These are phyloP conservation scores for Plasmopara halstedii DNA, from an alignment of 352 stramenopile genomes.

Conservation along the genomic window DNA sequence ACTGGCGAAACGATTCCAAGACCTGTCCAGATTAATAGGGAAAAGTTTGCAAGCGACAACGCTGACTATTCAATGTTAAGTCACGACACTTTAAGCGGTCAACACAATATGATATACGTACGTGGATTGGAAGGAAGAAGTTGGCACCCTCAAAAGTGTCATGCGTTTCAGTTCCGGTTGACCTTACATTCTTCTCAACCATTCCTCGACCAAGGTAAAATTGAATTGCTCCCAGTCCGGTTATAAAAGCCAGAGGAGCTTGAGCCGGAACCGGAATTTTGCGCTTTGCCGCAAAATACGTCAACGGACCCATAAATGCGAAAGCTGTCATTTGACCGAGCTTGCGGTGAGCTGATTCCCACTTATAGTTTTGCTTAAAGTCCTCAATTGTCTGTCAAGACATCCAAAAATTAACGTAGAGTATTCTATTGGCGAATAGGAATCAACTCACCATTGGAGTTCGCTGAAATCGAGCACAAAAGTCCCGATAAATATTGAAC, in stretches of 20 bases:
- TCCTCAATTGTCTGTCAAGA: constrained; percentile 84
- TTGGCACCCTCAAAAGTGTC: constrained; percentile 27
- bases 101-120: constrained; percentile 13
- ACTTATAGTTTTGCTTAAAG: constrained; percentile 95
- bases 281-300: constrained; percentile 86
- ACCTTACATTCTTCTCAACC: constrained; percentile 33
- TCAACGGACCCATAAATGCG: constrained; percentile 82
- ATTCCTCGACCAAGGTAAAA: constrained; percentile 46
- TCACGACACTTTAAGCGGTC: neutral
- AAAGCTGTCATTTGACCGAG: constrained; percentile 88
- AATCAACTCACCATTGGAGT: constrained; percentile 41
- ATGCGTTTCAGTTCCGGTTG: constrained; percentile 9
- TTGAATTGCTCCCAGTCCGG: constrained; percentile 38
- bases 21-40: constrained; percentile 53
- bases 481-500: constrained; percentile 93
- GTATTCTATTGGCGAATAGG: neutral
- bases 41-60: constrained; percentile 59
- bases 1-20: constrained; percentile 48
- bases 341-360: constrained; percentile 89
- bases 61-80: constrained; percentile 18
- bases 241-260: constrained; percentile 28
- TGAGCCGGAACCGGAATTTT: constrained; percentile 49
- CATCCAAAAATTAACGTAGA: neutral
- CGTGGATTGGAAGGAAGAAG: constrained; percentile 40
- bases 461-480: constrained; percentile 91